Base-by-base conservation (phyloP, 192 early-diverging fungal species). In the Bifiguratus adelaidae region DNA sequence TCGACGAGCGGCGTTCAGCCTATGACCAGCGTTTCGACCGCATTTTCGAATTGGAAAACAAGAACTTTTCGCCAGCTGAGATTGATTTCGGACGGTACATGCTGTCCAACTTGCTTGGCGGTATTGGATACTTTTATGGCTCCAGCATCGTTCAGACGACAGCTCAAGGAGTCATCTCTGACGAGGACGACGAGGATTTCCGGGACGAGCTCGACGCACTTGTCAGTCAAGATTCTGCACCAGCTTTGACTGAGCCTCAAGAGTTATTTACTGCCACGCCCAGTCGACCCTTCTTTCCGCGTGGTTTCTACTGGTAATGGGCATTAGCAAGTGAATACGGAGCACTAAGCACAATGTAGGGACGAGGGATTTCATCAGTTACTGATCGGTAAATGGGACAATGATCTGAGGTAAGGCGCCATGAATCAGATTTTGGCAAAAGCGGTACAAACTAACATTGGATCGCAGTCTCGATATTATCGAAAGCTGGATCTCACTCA, bases 361-460 rank as follows among this genome's bases (percentile, higher is more conserved):
- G 93, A 97, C 60, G 89, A 92, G 61, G 93, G 93, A 0, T 97
- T 93, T 58, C 89, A 91, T 49, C 79, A 89, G 50, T 63, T 86
- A 2, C 58, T 97, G 7, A 67, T 97, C 42, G 81, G 85, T 1
- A 71, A 71, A 34, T 97, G 88, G 86, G 89, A 97, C 53, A 81
- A 80, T 49, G 86, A 89, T 54, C 62, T 97, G 18, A 83, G 72
- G 77, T 71, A 52, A 7, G 32, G 12, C 18, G 24, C 7, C 32
- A 16, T 7, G 8, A 8, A 28, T 2, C 24, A 12, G 3, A 34
- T 6, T 12, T 23, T 47, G 38, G 3, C 18, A 52, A 4, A 12
- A 7, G 3, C 3, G 23, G 4, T 37, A 12, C 33, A 20, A 2
- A 28, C 11, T 7, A 3, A 1, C 3, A 48, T 56, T 37, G 27